Evolutionary conservation across 106 monocot species (phyloP), one percentile per base, ranked within the genome.

Genomic region (Dendrobium huoshanense): DNA sequence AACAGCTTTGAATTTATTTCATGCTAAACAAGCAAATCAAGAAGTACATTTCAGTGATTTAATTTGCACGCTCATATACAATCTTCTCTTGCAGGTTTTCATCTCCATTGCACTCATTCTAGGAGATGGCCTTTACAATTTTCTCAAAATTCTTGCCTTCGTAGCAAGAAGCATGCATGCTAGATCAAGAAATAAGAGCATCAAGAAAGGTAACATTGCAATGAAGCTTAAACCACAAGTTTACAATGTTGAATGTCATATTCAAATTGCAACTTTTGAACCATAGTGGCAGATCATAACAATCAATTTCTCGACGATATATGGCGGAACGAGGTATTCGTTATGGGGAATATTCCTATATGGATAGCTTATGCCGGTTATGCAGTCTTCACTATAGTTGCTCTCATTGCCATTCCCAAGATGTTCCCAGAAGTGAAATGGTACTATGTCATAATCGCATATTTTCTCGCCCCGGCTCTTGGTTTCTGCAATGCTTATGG

Each of bases 401-500:
- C 96, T 19, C 76, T 90, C 61, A 55, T 97, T 42, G 43, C 87
- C 20, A 92, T 97, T 74, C 96, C 96, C 4, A 33, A 73, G 58
- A 97, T 97, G 86, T 97, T 97, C 79, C 89, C 88, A 27, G 85
- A 87, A 79, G 81, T 97, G 75, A 92, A 88, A 72, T 97, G 94
- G 94, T 97, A 92, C 89, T 97, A 92, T 51, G 82, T 94, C 19
- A 74, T 90, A 67, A 78, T 92, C 6, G 89, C 95, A 13, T 95
- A 93, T 77, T 33, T 91, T 43, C 84, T 95, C 20, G 93, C 95
- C 48, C 95, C 95, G 0, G 86, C 82, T 7, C 85, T 95, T 0
- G 89, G 95, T 43, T 95, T 95, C 85, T 95, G 95, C 89, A 95
- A 95, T 81, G 95, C 95, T 42, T 95, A 93, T 67, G 93, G 95